Conservation (phyloP, 2,329 filamentous ascomycete genomes). For the Fusarium aywerte region DNA sequence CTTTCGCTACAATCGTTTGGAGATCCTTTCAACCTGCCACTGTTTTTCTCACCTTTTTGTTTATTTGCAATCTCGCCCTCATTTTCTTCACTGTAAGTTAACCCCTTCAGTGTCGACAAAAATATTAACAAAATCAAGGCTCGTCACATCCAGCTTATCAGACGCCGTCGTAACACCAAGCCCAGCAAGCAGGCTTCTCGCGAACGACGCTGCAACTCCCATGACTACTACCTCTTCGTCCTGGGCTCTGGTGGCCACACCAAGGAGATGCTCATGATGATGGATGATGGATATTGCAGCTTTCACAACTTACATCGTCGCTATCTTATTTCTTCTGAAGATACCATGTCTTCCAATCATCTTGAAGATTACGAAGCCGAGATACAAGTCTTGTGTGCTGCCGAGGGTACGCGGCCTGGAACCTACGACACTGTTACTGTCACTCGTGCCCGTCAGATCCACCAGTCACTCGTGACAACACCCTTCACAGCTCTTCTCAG, state of each 20-base stretch:
- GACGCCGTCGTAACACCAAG: conserved; percentile 29
- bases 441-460: conserved; percentile 80
- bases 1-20: conserved; percentile 1
- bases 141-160: conserved; percentile 47
- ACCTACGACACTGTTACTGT: conserved; percentile 75
- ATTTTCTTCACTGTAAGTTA: conserved; percentile 49
- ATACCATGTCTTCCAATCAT: conserved; percentile 71
- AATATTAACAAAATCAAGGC: conserved; percentile 38
- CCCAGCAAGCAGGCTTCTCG: conserved; percentile 25
- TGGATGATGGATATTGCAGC: conserved; percentile 67
- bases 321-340: conserved; percentile 83
- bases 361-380: conserved; percentile 67
- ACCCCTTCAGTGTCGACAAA: neutral
- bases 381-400: conserved; percentile 42
- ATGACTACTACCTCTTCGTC: conserved; percentile 76
- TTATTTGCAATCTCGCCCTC: conserved; percentile 35
- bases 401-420: conserved; percentile 48
- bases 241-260: conserved; percentile 96
- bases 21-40: conserved; percentile 3
- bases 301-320: conserved; percentile 73
- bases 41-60: conserved; percentile 26
- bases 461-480: conserved; percentile 81
- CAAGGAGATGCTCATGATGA: conserved; percentile 90
- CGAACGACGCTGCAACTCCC: conserved; percentile 2
- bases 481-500: conserved; percentile 75